Percentiles rank a stretch among this genome's conserved stretches.
These are phyloP conservation scores for Ogataea naganishii DNA, from an alignment of 805 yeast species.

Conservation along the genomic window DNA sequence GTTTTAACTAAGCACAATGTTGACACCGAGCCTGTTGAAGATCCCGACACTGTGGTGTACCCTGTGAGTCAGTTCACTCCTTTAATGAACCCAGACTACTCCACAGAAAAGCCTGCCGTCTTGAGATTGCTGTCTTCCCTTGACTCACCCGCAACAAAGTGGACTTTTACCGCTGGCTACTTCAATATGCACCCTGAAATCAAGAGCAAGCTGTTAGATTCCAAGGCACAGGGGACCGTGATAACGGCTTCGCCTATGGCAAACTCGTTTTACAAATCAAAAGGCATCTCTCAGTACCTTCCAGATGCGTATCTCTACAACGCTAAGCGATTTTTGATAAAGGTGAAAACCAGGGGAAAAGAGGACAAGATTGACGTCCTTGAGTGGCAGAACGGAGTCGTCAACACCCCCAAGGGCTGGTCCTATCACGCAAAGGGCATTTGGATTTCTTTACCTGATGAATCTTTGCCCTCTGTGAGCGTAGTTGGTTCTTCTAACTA, in stretches of 20 bases:
- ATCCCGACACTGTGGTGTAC: constrained; percentile 58
- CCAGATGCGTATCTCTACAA: constrained; percentile 83
- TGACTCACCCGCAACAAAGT: constrained; percentile 46
- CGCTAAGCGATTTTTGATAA: constrained; percentile 58
- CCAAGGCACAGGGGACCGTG: constrained; percentile 56
- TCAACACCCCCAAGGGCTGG: constrained; percentile 83
- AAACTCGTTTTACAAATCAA: constrained; percentile 82
- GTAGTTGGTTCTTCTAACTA: constrained; percentile 91
- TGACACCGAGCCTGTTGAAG: constrained; percentile 3
- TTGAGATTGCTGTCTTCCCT: constrained; percentile 50
- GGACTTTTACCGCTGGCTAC: constrained; percentile 95
- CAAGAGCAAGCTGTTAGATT: constrained; percentile 44
- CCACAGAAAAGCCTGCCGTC: constrained; percentile 77
- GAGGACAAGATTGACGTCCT: constrained; percentile 41
- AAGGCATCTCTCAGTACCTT: constrained; percentile 70
- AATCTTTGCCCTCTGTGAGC: constrained; percentile 57
- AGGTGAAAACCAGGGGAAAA: constrained; percentile 33
- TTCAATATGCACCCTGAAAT: constrained; percentile 83
- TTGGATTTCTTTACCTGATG: constrained; percentile 64
- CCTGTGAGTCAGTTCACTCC: constrained; percentile 93
- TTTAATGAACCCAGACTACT: constrained; percentile 51
- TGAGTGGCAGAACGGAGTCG: constrained; percentile 87
- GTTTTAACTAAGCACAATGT: constrained; percentile 36
- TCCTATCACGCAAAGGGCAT: constrained; percentile 96
- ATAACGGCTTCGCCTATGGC: constrained; percentile 93